Base-by-base conservation (phyloP, 169 alveolate species). In the Amoebophrya sp. region DNA sequence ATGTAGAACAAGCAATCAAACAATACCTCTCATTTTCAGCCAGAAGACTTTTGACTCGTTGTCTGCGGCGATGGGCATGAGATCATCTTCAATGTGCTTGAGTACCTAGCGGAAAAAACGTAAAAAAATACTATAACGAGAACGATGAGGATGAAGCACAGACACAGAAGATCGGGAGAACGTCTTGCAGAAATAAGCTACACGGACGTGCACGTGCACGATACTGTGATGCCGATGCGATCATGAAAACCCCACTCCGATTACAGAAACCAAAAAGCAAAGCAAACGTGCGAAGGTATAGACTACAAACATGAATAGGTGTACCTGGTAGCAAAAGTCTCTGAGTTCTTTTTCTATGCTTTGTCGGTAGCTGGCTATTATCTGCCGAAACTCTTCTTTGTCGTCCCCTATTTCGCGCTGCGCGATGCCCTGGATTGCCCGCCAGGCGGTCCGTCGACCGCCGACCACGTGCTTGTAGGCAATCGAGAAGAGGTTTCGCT, bases 1-100 rank as follows among this genome's bases (percentile, higher is more conserved):
- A n/a, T n/a, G n/a, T n/a, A n/a, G n/a, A n/a, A n/a, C n/a, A n/a
- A n/a, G n/a, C n/a, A n/a, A n/a, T n/a, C n/a, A n/a, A n/a, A 47
- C 7, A 47, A 47, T 89, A 66, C 83, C 83, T 66, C 35, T 39
- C 91, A 89, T 89, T 66, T 89, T 89, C 77, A 40, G 55, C 83
- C 66, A 89, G 91, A 89, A 89, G 91, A 89, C 91, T 66, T 89
- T 89, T 12, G 83, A 41, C 77, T 89, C 91, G 40, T 66, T 66
- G 40, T 53, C 66, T 77, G 83, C 83, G 0, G 83, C 83, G 1
- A 66, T n/a, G 1, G 83, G 83, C 83, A 66, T 66, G 32, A 66
- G 83, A 66, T 66, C 83, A 25, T 66, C 83, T 25, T 66, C 83
- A 25, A 66, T 66, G 35, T 66, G 83, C 32, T 66, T 66, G 32